Base-by-base conservation (phyloP, 768 basidiomycete genomes). In the Fomitopsis serialis region DNA sequence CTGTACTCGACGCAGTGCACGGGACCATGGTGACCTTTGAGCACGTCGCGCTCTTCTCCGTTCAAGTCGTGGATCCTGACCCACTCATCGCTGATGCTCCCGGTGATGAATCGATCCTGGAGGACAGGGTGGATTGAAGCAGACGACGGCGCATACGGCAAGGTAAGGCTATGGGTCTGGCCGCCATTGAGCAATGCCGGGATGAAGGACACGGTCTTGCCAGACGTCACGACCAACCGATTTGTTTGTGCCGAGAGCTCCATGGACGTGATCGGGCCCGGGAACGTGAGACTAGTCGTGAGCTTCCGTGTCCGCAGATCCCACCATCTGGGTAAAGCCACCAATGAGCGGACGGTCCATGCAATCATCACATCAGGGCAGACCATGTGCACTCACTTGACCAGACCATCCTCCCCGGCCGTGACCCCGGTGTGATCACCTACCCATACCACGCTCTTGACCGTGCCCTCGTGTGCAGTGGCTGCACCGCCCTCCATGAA, bases 11-110 rank as follows among this genome's bases (percentile, higher is more conserved):
- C 87, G 51, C 90, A 92, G 62, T 96, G 93, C 17, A 98, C 95
- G 19, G 96, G 95, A 22, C 96, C 97, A 66, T 98, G 97, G 64
- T 98, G 97, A 3, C 96, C 96, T 69, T 97, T 96, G 54, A 94
- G 78, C 27, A 97, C 80, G 53, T 98, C 96, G 58, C 81, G 72
- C 72, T 99, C 95, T 68, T 87, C 85, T 1, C 96, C 97, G 29
- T 88, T 81, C 64, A 95, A 84, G 15, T 87, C 88, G 66, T 98
- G 93, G 27, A 98, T 83, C 34, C 96, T 79, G 43, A 99, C 94
- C 97, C 97, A 98, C 62, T 98, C 94, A 68, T 99, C 97, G 13
- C 79, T 81, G 48, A 80, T 77, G 60, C 85, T 91, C 37, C 97
- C 97, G 0, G 92, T 93, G 53, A 98, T 88, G 70, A 98, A 98